Evolutionary conservation across 192 early-diverging fungal species (phyloP), one percentile per base, ranked within the genome.

Genomic region (Diversispora epigaea): DNA sequence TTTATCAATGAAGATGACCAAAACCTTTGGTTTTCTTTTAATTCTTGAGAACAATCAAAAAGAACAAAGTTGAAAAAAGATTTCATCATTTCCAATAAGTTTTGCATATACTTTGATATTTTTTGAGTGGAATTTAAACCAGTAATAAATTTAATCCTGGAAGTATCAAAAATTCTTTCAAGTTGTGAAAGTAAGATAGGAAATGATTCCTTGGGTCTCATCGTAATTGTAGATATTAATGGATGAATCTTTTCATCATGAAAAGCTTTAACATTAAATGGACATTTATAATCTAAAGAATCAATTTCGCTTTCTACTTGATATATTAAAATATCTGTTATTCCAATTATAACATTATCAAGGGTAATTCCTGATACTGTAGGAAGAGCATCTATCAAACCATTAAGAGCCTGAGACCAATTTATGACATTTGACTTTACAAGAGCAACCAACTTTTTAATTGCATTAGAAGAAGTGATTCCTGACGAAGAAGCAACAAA

Each of bases 161-260:
- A 64, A 3, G 43, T 19, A 43, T 64, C 68, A 49, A 69, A 69
- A 54, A 69, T 69, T 14, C 39, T 69, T 12, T 69, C 68, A 41
- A 49, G 25, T 69, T 69, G 68, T 39, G 47, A 15, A 40, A 69
- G 15, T 49, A 69, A 32, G 6, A 54, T 21, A 44, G 11, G 11
- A 32, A 45, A 69, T 21, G 68, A 39, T 54, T 54, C 46, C 9
- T 69, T 32, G 21, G 68, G n/a, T 10, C 52, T 54, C 25, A 49
- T 54, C 25, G 46, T 25, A 32, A 50, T 52, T 10, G 32, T 17
- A 40, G 50, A n/a, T 7, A 54, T 54, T 52, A 21, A 69, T n/a
- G 68, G 46, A 54, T 49, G 47, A 0, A 15, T 32, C 8, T 11
- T 50, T 12, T 8, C 19, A 49, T 22, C 6, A 40, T 12, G 47